These are phyloP conservation scores for Talaromyces ruber DNA, from an alignment of 495 filamentous ascomycete species.

Conservation along the genomic window DNA sequence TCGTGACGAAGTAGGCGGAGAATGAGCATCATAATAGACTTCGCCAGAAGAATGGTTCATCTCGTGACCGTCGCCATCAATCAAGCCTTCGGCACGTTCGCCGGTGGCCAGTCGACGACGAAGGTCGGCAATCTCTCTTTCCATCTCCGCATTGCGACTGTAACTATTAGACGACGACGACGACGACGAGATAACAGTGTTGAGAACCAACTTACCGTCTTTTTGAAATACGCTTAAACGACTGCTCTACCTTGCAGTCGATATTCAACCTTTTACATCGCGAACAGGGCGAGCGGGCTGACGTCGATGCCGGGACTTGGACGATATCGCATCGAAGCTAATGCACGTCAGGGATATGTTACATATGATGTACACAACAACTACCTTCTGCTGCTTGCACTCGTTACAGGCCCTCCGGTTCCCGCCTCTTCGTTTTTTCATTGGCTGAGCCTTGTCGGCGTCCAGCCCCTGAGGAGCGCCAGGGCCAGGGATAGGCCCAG, in stretches of 20 bases:
- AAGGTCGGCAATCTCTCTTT: slow-evolving; percentile 40
- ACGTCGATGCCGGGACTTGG: slow-evolving; percentile 31
- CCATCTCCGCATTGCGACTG: slow-evolving; percentile 44
- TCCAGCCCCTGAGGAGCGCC: slow-evolving; percentile 15
- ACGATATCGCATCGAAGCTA: slow-evolving; percentile 43
- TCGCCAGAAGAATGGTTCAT: slow-evolving; percentile 34
- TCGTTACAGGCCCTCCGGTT: slow-evolving; percentile 42
- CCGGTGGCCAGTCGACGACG: slow-evolving; percentile 31
- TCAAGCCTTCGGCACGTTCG: slow-evolving; percentile 14
- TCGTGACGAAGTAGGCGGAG: slow-evolving; percentile 17
- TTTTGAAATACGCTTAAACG: slow-evolving; percentile 41
- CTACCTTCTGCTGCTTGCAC: slow-evolving; percentile 44
- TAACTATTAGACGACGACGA: slow-evolving; percentile 8
- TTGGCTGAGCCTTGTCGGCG: slow-evolving; percentile 30
- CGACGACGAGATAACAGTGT: background rate
- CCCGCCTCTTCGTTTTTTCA: slow-evolving; percentile 38
- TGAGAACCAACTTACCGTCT: slow-evolving; percentile 20
- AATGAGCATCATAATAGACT: slow-evolving; percentile 24
- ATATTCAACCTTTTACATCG: slow-evolving; percentile 37
- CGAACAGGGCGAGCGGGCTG: slow-evolving; percentile 40
- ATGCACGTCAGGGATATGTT: background rate
- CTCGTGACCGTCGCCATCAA: slow-evolving; percentile 25
- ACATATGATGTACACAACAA: slow-evolving; percentile 2
- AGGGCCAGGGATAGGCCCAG: slow-evolving; percentile 23
- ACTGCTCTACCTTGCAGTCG: slow-evolving; percentile 40